These are phyloP conservation scores for Graphiopsis chlorocephala DNA, from an alignment of 2,329 filamentous ascomycete species.

Conservation along the genomic window DNA sequence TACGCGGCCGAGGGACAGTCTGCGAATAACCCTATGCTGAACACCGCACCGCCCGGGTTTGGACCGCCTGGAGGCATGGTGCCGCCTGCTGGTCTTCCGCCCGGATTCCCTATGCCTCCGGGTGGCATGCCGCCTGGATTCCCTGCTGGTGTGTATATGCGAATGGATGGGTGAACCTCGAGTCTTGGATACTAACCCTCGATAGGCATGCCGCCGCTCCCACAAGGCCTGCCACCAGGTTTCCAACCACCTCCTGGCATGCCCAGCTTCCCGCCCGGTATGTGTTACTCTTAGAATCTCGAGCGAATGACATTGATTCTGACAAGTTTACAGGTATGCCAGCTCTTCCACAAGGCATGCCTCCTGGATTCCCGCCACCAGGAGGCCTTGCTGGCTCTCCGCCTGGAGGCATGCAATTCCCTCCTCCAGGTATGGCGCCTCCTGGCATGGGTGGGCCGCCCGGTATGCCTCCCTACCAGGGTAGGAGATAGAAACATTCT, in stretches of 20 bases:
- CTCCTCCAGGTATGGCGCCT: slow-evolving; percentile 1
- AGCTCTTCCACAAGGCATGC: neutral
- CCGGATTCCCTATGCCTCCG: slow-evolving; percentile 13
- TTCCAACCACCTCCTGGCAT: slow-evolving; percentile 11
- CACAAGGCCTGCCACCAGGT: slow-evolving; percentile 12
- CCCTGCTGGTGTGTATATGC: slow-evolving; percentile 9
- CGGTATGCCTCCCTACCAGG: slow-evolving; percentile 12
- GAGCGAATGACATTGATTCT: neutral
- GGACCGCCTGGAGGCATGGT: slow-evolving; percentile 46
- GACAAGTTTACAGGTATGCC: neutral
- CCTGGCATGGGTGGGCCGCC: slow-evolving; percentile 4
- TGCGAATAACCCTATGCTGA: slow-evolving; percentile 78
- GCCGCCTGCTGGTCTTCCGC: slow-evolving; percentile 34
- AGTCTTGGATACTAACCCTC: slow-evolving; percentile 40
- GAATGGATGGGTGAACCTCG: slow-evolving; percentile 21
- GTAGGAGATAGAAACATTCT: neutral
- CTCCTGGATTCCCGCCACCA: slow-evolving; percentile 11
- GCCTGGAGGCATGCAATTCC: slow-evolving; percentile 41
- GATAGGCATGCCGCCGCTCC: slow-evolving; percentile 11
- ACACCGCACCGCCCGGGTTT: slow-evolving; percentile 22
- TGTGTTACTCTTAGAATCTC: neutral
- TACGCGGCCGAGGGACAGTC: slow-evolving; percentile 93
- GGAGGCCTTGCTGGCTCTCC: slow-evolving; percentile 59
- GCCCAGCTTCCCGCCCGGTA: slow-evolving; percentile 10
- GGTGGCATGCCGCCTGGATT: slow-evolving; percentile 14